These are phyloP conservation scores for Arthrobotrys sphaeroides DNA, from an alignment of 2,329 filamentous ascomycete genomes.

Conservation along the genomic window DNA sequence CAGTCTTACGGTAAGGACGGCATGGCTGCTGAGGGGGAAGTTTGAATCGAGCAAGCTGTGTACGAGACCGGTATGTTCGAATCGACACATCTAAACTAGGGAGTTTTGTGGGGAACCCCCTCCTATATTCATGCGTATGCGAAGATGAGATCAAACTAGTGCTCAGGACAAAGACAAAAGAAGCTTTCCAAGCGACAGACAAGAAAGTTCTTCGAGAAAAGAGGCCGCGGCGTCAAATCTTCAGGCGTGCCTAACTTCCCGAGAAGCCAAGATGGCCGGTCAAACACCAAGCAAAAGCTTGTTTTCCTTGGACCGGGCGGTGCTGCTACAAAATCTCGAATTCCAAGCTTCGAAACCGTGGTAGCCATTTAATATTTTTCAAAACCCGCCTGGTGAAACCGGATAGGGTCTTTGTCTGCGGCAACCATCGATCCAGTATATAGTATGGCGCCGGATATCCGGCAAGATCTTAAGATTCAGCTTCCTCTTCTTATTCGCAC, in stretches of 20 bases:
- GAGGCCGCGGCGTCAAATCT: neutral
- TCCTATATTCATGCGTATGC: slow-evolving; percentile 15
- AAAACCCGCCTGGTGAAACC: slow-evolving; percentile 12
- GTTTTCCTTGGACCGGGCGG: slow-evolving; percentile 2
- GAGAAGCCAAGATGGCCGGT: slow-evolving; percentile 3
- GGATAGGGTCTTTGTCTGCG: slow-evolving; percentile 11
- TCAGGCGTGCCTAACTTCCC: slow-evolving; percentile 20
- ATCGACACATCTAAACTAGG: slow-evolving; percentile 31
- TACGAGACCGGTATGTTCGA: slow-evolving; percentile 23
- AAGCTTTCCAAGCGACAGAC: neutral
- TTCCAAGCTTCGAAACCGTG: neutral
- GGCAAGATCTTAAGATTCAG: slow-evolving; percentile 3
- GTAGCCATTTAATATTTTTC: neutral
- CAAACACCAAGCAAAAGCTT: slow-evolving; percentile 35
- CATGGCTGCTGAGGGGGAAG: neutral
- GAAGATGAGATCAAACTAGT: neutral
- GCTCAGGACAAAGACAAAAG: too few relatives aligned
- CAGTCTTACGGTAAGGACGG: neutral
- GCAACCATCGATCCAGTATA: neutral
- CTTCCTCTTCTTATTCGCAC: neutral
- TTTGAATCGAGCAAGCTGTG: slow-evolving; percentile 25
- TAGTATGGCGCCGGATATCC: slow-evolving; percentile 1
- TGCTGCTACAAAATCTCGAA: neutral
- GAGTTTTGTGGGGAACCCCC: neutral
- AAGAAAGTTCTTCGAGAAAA: neutral